These are phyloP conservation scores for Coemansia sp. DNA, from an alignment of 192 early-diverging fungal species.

Conservation along the genomic window DNA sequence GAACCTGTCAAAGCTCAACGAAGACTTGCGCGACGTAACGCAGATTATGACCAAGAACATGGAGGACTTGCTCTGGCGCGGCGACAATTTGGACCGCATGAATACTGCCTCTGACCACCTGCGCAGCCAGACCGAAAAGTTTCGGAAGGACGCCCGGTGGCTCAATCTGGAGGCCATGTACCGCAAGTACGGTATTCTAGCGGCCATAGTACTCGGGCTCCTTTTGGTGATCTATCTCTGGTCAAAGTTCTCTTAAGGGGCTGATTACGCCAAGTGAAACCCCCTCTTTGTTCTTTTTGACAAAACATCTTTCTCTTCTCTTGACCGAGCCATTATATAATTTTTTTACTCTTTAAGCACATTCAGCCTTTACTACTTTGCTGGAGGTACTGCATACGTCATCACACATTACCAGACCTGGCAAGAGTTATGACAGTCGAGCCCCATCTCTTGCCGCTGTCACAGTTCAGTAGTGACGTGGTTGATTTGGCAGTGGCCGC, in stretches of 20 bases:
- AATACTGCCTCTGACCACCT: constrained; percentile 65
- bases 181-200: constrained; percentile 93
- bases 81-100: constrained; percentile 82
- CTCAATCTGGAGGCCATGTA: constrained; percentile 88
- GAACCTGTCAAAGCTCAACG: constrained; percentile 91
- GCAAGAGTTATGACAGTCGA: neutral
- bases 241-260: constrained; percentile 41
- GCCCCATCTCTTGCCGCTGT: neutral
- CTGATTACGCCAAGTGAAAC: neutral
- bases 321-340: constrained; percentile 1
- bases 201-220: constrained; percentile 76
- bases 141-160: constrained; percentile 81
- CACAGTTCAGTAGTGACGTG: neutral
- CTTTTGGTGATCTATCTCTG: constrained; percentile 77
- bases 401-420: neutral
- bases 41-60: constrained; percentile 99
- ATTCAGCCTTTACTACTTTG: neutral
- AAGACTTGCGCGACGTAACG: constrained; percentile 94
- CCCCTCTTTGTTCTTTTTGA: neutral
- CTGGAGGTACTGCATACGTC: neutral
- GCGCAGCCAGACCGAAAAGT: constrained; percentile 76
- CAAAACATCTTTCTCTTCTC: neutral
- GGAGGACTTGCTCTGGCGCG: constrained; percentile 91
- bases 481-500: neutral
- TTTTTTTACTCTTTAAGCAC: neutral